Conservation (phyloP, 345 rosid species). For the Capsella bursapastoris region DNA sequence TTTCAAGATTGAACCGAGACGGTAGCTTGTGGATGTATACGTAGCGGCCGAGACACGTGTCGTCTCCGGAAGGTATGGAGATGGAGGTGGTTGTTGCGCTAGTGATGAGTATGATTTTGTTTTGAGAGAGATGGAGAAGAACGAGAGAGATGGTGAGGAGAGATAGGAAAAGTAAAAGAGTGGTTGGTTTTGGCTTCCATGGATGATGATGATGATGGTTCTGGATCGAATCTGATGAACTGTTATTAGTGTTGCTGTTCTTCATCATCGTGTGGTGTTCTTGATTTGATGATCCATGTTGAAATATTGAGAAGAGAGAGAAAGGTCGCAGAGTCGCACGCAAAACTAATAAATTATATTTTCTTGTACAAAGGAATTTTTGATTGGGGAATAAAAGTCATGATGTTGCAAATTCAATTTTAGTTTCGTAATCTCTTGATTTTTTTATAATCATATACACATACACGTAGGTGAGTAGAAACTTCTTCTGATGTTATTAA, state of each 20-base stretch:
- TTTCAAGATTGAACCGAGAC: constrained; percentile 50
- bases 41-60: constrained; percentile 52
- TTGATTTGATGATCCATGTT: constrained; percentile 35
- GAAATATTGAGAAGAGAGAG: constrained; percentile 3
- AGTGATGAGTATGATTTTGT: constrained; percentile 34
- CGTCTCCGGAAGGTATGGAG: not conserved
- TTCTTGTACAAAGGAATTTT: not conserved
- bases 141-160: constrained; percentile 33
- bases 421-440: not conserved
- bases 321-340: constrained; percentile 11
- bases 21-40: constrained; percentile 58
- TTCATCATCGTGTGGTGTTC: constrained; percentile 16
- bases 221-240: constrained; percentile 12
- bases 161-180: constrained; percentile 34
- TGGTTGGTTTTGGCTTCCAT: constrained; percentile 26
- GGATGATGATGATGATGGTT: not conserved
- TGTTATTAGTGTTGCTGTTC: constrained; percentile 12
- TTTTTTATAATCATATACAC: constrained; percentile 4
- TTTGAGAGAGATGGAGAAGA: constrained; percentile 31
- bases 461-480: constrained; percentile 6
- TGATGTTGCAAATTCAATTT: not conserved
- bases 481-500: constrained; percentile 19
- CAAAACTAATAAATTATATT: not conserved
- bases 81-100: not conserved
- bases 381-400: not conserved